Evolutionary conservation across 2,329 filamentous ascomycete genomes (phyloP), one percentile per base, ranked within the genome.

Genomic region (Alternaria sp.): DNA sequence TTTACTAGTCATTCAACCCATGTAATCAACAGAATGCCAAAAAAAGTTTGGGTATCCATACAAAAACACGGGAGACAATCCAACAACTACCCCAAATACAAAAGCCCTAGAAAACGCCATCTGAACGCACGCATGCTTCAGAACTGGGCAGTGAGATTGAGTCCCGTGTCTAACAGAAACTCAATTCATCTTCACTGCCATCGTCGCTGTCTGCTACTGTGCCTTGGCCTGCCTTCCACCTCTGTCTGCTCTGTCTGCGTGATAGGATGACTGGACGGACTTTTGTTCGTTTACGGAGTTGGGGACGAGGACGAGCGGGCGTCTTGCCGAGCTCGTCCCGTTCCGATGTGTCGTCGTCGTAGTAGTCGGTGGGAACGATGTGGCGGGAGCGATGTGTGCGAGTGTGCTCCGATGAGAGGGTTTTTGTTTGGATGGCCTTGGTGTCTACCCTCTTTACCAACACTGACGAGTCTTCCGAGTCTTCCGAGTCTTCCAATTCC

Each of bases 111-210:
- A 3, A 41, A 21, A 41, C 34, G 5, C 40, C n/a, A 26, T 54
- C 42, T 14, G 36, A 54, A 11, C 36, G 42, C 2, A 49, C 5
- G n/a, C 45, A 50, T 4, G 6, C 40, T 14, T 51, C 51, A 21
- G 14, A 13, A 11, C 11, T 24, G 4, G 21, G 33, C n/a, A 17
- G 21, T n/a, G 29, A 17, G 3, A 24, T n/a, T 17, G 29, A 29
- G 36, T 48, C 42, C 49, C 53, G 61, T 31, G 29, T 3, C 60
- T 66, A 72, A n/a, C 67, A 63, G 58, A 74, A 72, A 62, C 71
- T 72, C 51, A 76, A 52, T 58, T 76, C 74, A 60, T 77, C 74
- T 44, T 75, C 72, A 46, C 73, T 76, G 9, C 61, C 67, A 4
- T 61, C 64, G 3, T 59, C 65, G 24, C 41, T 51, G 21, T 60